Conservation (phyloP, 441 rosid species). For the Flueggea neowawraea region DNA sequence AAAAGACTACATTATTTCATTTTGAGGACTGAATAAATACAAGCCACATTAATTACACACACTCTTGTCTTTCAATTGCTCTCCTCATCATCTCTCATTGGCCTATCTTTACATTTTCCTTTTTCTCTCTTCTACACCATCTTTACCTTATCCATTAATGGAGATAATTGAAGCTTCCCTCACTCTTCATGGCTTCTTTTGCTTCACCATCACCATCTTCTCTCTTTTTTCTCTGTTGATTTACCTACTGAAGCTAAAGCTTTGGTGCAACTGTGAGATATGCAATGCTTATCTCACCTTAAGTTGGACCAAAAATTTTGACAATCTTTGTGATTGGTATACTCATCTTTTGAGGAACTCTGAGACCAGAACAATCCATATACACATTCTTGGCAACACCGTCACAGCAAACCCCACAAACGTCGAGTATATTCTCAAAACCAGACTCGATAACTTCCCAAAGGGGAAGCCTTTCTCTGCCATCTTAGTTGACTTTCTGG, state of each 20-base stretch:
- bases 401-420: constrained; percentile 62
- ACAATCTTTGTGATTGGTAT: constrained; percentile 66
- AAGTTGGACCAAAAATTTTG: constrained; percentile 33
- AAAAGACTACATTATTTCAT: too few relatives aligned
- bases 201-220: too few relatives aligned
- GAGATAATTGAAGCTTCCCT: too few relatives aligned
- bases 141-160: too few relatives aligned
- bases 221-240: too few relatives aligned
- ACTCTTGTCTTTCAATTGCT: too few relatives aligned
- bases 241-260: neutral
- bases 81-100: too few relatives aligned
- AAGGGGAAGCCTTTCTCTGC: constrained; percentile 52
- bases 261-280: constrained; percentile 44
- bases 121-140: too few relatives aligned
- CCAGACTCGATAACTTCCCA: constrained; percentile 35
- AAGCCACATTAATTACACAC: too few relatives aligned
- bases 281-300: constrained; percentile 36
- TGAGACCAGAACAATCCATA: constrained; percentile 46
- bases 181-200: too few relatives aligned
- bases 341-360: constrained; percentile 53
- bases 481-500: constrained; percentile 46
- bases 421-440: constrained; percentile 70
- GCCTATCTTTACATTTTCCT: too few relatives aligned
- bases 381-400: constrained; percentile 50
- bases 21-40: too few relatives aligned